A percentile compares a stretch with the other conserved stretches of the same genome.
These are phyloP conservation scores for Cairneyella variabilis DNA, from an alignment of 495 filamentous ascomycete genomes.

Conservation along the genomic window DNA sequence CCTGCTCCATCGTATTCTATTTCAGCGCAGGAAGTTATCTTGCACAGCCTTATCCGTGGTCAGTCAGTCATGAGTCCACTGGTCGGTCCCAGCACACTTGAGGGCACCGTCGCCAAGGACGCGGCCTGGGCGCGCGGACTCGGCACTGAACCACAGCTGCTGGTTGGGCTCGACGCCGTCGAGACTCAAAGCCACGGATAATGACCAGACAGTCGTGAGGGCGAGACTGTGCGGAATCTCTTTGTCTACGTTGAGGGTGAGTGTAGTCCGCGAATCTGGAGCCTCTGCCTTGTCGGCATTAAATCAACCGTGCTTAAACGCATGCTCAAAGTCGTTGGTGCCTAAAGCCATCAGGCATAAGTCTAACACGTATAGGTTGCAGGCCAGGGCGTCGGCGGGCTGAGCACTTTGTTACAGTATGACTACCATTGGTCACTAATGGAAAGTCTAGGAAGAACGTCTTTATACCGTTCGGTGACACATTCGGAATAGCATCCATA, in stretches of 20 bases:
- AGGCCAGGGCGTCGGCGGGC: too few species aligned
- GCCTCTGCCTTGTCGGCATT: neutral
- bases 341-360: too few species aligned
- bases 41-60: too few species aligned
- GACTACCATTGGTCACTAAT: too few species aligned
- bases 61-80: constrained; percentile 34
- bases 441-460: too few species aligned
- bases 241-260: neutral
- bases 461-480: too few species aligned
- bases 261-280: neutral
- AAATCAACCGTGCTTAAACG: neutral
- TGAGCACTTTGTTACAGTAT: too few species aligned
- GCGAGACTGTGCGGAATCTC: neutral
- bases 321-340: too few species aligned
- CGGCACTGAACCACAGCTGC: neutral
- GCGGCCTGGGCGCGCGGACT: neutral
- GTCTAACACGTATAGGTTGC: too few species aligned
- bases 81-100: neutral
- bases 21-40: too few species aligned
- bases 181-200: neutral
- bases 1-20: too few species aligned
- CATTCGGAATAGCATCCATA: too few species aligned
- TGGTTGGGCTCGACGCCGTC: neutral
- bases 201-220: neutral
- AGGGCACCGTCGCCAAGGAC: neutral